Conservation (phyloP, 352 stramenopile genomes). For the Globisporangium viniferum region DNA sequence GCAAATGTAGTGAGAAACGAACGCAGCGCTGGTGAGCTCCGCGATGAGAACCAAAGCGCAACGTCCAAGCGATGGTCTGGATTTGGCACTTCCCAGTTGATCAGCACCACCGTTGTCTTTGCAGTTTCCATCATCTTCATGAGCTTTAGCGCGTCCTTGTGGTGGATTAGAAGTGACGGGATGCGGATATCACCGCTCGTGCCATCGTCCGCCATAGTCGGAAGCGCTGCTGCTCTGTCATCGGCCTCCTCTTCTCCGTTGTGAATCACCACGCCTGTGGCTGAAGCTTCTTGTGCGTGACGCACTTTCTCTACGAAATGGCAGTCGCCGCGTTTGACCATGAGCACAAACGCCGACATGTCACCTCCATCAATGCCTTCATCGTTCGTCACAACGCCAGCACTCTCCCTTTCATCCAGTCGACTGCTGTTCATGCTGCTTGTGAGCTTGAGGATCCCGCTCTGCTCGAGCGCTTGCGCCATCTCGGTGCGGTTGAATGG, state of each 20-base stretch:
- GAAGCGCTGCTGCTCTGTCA: background rate
- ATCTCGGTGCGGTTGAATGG: slow-evolving; percentile 6
- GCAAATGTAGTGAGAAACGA: slow-evolving; percentile 23
- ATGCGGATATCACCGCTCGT: slow-evolving; percentile 25
- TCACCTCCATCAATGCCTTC: background rate
- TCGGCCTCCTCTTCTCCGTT: background rate
- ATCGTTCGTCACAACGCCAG: background rate
- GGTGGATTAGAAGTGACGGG: slow-evolving; percentile 27
- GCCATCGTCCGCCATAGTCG: slow-evolving; percentile 17
- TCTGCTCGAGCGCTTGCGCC: background rate
- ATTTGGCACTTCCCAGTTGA: slow-evolving; percentile 12
- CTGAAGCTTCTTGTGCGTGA: slow-evolving; percentile 10
- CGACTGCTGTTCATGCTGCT: background rate
- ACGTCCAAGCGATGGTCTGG: slow-evolving; percentile 22
- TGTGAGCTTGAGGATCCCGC: background rate
- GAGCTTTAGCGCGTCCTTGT: slow-evolving; percentile 18
- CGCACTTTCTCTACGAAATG: slow-evolving; percentile 59
- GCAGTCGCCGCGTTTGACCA: slow-evolving; percentile 21
- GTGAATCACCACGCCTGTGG: slow-evolving; percentile 6
- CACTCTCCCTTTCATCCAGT: background rate
- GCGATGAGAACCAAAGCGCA: slow-evolving; percentile 31
- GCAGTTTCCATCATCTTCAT: slow-evolving; percentile 13
- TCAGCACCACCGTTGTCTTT: slow-evolving; percentile 17
- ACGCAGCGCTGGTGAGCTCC: slow-evolving; percentile 17
- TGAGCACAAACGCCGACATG: background rate